Percentiles rank a stretch among this genome's conserved stretches.
phyloP scores from a whole-genome alignment of 2,329 filamentous ascomycete species.

The Botrytis galanthina region DNA sequence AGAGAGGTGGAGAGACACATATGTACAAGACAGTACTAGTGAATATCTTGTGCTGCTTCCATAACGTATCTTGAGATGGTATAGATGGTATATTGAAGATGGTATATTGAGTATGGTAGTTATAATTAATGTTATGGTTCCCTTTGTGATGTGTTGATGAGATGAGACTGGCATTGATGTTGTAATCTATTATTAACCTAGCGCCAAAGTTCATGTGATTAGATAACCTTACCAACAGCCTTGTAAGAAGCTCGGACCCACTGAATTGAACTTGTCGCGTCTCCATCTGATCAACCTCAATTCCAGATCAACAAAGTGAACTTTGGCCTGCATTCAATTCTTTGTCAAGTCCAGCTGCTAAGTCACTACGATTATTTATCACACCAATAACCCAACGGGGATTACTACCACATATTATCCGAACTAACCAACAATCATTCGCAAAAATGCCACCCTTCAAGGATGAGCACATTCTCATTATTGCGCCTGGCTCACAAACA shows the following conservation, averaged over 20 bases:
- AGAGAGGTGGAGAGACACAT: background rate
- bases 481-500: slow-evolving; percentile 46
- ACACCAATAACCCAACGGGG: background rate
- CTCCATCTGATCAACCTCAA: slow-evolving; percentile 8
- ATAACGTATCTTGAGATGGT: background rate
- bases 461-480: slow-evolving; percentile 40
- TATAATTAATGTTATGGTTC: background rate
- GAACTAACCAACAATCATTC: background rate
- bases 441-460: slow-evolving; percentile 36
- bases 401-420: background rate
- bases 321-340: background rate
- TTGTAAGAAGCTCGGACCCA: background rate
- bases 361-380: background rate
- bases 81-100: background rate
- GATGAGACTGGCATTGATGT: background rate
- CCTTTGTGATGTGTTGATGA: background rate
- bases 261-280: background rate
- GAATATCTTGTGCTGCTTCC: background rate
- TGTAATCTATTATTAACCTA: background rate
- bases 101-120: background rate
- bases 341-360: background rate
- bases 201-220: background rate
- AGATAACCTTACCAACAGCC: background rate
- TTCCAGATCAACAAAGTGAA: slow-evolving; percentile 15
- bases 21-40: background rate